phyloP scores from a whole-genome alignment of 305 asterid genomes.

The Fraxinus sp. region DNA sequence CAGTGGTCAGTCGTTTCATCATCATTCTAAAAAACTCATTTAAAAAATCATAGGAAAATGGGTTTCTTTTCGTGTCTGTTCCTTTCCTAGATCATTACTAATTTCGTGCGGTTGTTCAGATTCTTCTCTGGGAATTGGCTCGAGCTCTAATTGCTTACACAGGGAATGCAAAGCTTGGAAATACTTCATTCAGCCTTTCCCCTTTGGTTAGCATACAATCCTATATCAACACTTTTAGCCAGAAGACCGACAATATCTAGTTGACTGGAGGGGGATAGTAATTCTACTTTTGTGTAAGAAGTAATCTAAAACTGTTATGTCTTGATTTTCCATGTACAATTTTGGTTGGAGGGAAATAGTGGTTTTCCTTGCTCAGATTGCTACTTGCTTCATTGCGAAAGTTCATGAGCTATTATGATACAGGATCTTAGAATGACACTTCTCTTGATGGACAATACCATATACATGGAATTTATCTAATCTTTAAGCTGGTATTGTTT shows the following conservation, averaged over 20 bases:
- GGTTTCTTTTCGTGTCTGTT: neutral
- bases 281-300: neutral
- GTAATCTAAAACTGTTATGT: conserved; percentile 7
- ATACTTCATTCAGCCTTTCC: conserved; percentile 43
- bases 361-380: neutral
- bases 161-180: conserved; percentile 32
- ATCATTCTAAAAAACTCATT: neutral
- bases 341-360: neutral
- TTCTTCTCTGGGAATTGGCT: conserved; percentile 52
- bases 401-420: neutral
- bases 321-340: neutral
- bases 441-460: neutral
- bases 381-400: neutral
- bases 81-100: neutral
- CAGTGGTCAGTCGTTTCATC: conserved; percentile 41
- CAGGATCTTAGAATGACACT: neutral
- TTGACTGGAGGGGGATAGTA: neutral
- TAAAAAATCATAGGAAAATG: conserved; percentile 8
- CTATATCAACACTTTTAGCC: conserved; percentile 8
- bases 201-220: conserved; percentile 47
- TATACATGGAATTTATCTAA: neutral
- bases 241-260: neutral
- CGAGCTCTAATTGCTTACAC: conserved; percentile 38
- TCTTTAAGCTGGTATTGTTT: neutral
- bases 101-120: conserved; percentile 31